Percentiles rank a stretch among this genome's conserved stretches.
Conservation (phyloP, 2,329 filamentous ascomycete genomes). For the Colletotrichum tanaceti region DNA sequence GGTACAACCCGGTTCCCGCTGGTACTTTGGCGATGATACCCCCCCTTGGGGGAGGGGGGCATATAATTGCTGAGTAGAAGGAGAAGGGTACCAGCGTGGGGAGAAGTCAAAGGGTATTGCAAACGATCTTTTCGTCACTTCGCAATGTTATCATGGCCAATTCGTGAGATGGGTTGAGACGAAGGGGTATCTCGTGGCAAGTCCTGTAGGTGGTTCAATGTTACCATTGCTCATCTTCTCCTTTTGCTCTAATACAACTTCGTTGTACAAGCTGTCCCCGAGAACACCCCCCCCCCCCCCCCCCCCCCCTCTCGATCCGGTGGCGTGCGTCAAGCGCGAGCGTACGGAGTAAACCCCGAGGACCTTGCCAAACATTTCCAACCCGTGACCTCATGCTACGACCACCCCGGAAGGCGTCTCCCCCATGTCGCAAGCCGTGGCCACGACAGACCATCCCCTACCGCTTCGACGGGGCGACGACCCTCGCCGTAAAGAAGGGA, state of each 20-base stretch:
- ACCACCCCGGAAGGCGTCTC: neutral
- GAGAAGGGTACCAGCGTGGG: neutral
- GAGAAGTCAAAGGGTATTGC: too few relatives aligned
- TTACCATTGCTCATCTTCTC: neutral
- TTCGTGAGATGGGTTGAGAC: too few relatives aligned
- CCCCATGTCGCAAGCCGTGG: neutral
- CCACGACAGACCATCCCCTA: constrained; percentile 27
- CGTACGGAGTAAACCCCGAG: neutral
- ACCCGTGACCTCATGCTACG: neutral
- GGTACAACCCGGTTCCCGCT: neutral
- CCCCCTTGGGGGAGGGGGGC: neutral
- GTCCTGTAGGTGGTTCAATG: neutral
- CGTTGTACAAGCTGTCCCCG: neutral
- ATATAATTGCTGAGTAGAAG: neutral
- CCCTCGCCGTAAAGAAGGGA: constrained; percentile 77
- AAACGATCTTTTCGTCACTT: neutral
- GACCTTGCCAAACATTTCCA: neutral
- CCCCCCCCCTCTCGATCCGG: neutral
- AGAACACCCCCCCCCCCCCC: too few relatives aligned
- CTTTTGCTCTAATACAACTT: neutral
- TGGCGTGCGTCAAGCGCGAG: neutral
- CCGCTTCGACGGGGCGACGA: constrained; percentile 44
- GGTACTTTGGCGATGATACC: neutral
- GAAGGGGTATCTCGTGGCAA: neutral
- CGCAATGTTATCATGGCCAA: too few relatives aligned